These are phyloP conservation scores for Xylaria sp. DNA, from an alignment of 2,329 filamentous ascomycete genomes.

Conservation along the genomic window DNA sequence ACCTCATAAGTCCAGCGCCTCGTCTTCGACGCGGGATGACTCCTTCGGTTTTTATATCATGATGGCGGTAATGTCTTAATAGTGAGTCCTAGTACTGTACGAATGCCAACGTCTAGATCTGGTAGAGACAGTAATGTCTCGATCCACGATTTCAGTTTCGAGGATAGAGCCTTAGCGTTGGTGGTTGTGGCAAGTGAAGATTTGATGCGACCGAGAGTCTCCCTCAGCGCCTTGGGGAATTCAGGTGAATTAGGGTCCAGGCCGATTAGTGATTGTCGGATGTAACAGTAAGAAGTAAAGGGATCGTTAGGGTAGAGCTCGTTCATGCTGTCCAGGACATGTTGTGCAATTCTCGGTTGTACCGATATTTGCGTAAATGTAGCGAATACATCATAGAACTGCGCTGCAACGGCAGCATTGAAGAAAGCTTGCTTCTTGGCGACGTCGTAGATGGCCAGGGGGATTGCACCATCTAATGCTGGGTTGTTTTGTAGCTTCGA, in stretches of 20 bases:
- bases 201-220: conserved; percentile 68
- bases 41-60: neutral
- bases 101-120: conserved; percentile 61
- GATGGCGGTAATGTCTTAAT: conserved; percentile 34
- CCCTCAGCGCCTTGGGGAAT: conserved; percentile 74
- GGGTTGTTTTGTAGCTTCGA: conserved; percentile 73
- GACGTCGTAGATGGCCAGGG: conserved; percentile 87
- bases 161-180: conserved; percentile 52
- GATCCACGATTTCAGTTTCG: conserved; percentile 61
- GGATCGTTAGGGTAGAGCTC: conserved; percentile 64
- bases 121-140: conserved; percentile 55
- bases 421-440: conserved; percentile 79
- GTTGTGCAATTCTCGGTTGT: conserved; percentile 69
- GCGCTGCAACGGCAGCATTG: conserved; percentile 67
- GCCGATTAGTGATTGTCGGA: conserved; percentile 73
- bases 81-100: conserved; percentile 61
- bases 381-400: conserved; percentile 82
- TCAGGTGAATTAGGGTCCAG: conserved; percentile 66
- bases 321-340: conserved; percentile 72
- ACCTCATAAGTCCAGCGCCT: neutral
- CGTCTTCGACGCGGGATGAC: neutral
- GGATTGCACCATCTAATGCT: conserved; percentile 90
- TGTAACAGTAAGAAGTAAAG: conserved; percentile 71
- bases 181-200: conserved; percentile 51
- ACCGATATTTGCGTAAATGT: conserved; percentile 71